Base-by-base conservation (phyloP, 225 moss, liverwort and hornwort genomes). In the Asterella californica region DNA sequence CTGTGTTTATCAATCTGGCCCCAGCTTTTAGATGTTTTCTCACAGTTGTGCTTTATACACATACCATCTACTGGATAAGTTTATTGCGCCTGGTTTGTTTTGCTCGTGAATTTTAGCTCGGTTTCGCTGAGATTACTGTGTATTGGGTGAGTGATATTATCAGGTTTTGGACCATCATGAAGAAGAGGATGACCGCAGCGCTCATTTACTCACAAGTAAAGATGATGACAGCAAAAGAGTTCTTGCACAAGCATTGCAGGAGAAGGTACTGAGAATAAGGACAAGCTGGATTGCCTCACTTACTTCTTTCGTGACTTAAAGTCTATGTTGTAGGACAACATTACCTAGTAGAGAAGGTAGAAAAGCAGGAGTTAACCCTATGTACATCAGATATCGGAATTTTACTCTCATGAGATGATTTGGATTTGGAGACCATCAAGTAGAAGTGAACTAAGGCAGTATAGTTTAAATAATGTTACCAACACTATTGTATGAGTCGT, bases 231-330 rank as follows among this genome's bases (percentile, higher is more conserved):
- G 88, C 83, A 90, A 83, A 61, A 84, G 86, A 78, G 87, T 90
- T 53, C 86, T 96, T 80, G 94, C 94, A 53, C 96, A 96, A 89
- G 96, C 94, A 79, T 79, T 93, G 84, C 90, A 91, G 79, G 96
- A 96, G 82, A 96, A 96, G 94, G 96, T 96, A 69, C 60, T 19
- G n/a, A 29, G 9, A 11, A 74, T 6, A 48, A 19, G 33, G 19
- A 3, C 46, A 71, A n/a, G 47, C 71, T n/a, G 25, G 27, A 71
- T 9, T 48, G 22, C 71, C 6, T n/a, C 10, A 45, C 5, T 0
- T 45, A 45, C 45, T 70, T 19, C 22, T 45, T 5, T 27, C 27
- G 29, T 30, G 27, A 30, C 30, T 25, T 25, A 10, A 4, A 45
- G 45, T 71, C 1, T 48, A 57, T n/a, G 42, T 24, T 45, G 70